Evolutionary conservation across 2,329 filamentous ascomycete genomes (phyloP).

Genomic region (Colletotrichum eremochloae): DNA sequence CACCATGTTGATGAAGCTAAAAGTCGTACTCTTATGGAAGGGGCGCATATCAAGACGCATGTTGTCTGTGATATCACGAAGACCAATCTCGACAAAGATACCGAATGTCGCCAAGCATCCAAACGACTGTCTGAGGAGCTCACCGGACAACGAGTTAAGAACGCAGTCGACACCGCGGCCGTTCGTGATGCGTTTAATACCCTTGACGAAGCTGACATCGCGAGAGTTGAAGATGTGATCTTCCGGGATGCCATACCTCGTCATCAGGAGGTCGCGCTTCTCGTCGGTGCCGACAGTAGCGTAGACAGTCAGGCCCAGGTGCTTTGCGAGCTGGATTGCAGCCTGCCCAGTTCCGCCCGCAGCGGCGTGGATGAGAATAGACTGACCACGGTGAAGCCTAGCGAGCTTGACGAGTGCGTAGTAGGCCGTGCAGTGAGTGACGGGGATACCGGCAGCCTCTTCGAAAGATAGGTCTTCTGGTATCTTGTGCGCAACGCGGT

Average conservation of each 20-base stretch:
- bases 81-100: slow-evolving; percentile 58
- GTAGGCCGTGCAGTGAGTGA: slow-evolving; percentile 51
- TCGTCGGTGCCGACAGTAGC: slow-evolving; percentile 49
- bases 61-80: slow-evolving; percentile 53
- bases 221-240: slow-evolving; percentile 50
- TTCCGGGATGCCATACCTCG: slow-evolving; percentile 45
- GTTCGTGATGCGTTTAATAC: slow-evolving; percentile 44
- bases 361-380: slow-evolving; percentile 48
- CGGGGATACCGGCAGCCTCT: slow-evolving; percentile 48
- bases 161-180: slow-evolving; percentile 49
- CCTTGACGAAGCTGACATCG: slow-evolving; percentile 47
- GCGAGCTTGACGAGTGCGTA: slow-evolving; percentile 49
- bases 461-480: slow-evolving; percentile 52
- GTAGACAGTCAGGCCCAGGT: slow-evolving; percentile 51
- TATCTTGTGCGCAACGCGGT: slow-evolving; percentile 46
- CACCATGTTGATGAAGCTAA: slow-evolving; percentile 50
- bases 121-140: slow-evolving; percentile 54
- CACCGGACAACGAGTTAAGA: slow-evolving; percentile 54
- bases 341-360: slow-evolving; percentile 48
- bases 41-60: slow-evolving; percentile 59
- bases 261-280: slow-evolving; percentile 48
- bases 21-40: slow-evolving; percentile 55
- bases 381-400: slow-evolving; percentile 45
- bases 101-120: slow-evolving; percentile 56
- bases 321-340: slow-evolving; percentile 46